Base-by-base conservation (phyloP, 179 eudicot genomes). In the Pouteria campechiana region DNA sequence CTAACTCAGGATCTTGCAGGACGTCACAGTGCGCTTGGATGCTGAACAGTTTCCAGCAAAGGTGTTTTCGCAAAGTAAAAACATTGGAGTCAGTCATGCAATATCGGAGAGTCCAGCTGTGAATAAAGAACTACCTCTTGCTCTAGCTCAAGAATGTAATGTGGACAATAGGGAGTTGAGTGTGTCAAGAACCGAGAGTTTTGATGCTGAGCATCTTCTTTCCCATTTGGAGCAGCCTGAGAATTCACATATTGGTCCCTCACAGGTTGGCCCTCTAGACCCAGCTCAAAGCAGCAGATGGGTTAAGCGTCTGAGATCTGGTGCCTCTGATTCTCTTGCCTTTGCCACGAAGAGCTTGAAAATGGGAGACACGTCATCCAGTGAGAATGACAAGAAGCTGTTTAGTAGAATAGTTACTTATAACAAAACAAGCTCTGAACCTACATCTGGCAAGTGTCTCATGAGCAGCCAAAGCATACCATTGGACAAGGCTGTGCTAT, bases 291-390 rank as follows among this genome's bases (percentile, higher is more conserved):
- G 52, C 41, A 52, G 55, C 54, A 48, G 75, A 54, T 84, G 95
- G 90, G 58, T 75, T 37, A 82, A 86, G 58, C 93, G 93, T n/a
- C 66, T 86, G 41, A 83, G 68, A 59, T 47, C 32, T 41, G 59
- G 42, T 55, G 65, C 69, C 23, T 40, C 66, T 17, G 63, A 60
- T 40, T 53, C 78, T 44, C 38, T 43, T 20, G 69, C 51, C 36
- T 21, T 52, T n/a, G 76, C 70, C 34, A 75, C 78, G 24, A 75
- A 54, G 55, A 46, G 59, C 57, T 61, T 69, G 11, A 53, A 45
- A 32, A 14, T 63, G 32, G 72, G 46, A 19, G 78, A 68, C 43
- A 34, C 54, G 28, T 50, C 67, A 1, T 59, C 74, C 5, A 64
- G 48, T 42, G 68, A 69, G 45, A 78, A 69, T 50, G 36, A 53